Evolutionary conservation across 176 grass and related monocot genomes (phyloP), one percentile per base, ranked within the genome.

Genomic region (Eleusine indica): DNA sequence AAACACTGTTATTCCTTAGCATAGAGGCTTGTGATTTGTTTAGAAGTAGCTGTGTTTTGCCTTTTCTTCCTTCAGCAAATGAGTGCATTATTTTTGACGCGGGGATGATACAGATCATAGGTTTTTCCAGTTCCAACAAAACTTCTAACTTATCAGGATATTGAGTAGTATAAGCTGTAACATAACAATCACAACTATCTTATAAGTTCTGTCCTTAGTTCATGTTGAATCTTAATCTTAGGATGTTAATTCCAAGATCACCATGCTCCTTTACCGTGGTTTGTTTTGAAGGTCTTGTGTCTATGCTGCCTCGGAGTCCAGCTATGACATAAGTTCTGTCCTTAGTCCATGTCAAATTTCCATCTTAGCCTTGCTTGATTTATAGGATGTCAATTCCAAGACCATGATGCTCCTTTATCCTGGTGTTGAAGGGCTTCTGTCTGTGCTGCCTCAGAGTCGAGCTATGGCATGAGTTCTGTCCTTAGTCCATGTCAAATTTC

Each of bases 201-300:
- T 43, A 35, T 61, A 75, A 5, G 14, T 29, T 68, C 15, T 80
- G 6, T 52, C 39, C 41, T 47, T 73, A 61, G 38, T 68, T 52
- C 29, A 41, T 75, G 14, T 40, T 28, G 60, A 63, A 1, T 86
- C 5, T 17, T 0, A 19, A 5, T 64, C 4, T 64, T 40, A 21
- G 25, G 46, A 63, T 74, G 76, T 63, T 9, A 28, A 44, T 11
- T 78, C 78, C 48, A 1, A 48, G 68, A 32, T 16, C 47, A 56
- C 38, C 14, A n/a, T 71, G 7, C 78, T 9, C 51, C 35, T 11
- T 74, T 68, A 73, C 19, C 75, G 40, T 47, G 29, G 39, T 57
- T 83, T 63, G 39, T 57, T 83, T 63, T 43, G 69, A 43, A 49
- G 22, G 35, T 0, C 53, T 68, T 85, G 35, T 71, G 22, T 70